Conservation (phyloP, 257 asterid species). For the Nicotiana attenuata region DNA sequence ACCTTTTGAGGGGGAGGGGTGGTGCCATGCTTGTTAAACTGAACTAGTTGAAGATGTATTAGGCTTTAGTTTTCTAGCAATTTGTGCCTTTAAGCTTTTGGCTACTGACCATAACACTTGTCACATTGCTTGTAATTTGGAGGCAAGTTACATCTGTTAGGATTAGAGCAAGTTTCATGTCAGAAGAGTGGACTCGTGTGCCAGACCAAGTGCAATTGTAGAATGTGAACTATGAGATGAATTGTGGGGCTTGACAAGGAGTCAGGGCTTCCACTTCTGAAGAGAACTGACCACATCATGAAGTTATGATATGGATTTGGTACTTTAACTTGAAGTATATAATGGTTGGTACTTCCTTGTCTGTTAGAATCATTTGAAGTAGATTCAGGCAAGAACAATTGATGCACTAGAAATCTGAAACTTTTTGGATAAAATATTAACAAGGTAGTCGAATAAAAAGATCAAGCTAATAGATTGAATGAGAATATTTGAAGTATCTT, state of each 20-base stretch:
- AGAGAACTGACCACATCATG: not conserved
- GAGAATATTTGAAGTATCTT: not conserved
- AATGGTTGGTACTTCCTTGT: not conserved
- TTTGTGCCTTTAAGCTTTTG: not conserved
- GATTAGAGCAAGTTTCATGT: not conserved
- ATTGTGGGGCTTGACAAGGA: not conserved
- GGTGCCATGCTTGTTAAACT: not conserved
- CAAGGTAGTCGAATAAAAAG: not conserved
- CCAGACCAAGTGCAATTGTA: constrained; percentile 1
- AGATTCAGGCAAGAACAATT: not conserved
- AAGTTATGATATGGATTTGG: not conserved
- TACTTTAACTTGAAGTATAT: not conserved
- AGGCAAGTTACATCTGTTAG: not conserved
- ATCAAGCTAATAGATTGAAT: not conserved
- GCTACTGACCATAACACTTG: not conserved
- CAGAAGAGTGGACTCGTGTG: not conserved
- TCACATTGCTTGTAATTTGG: not conserved
- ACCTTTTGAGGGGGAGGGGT: not conserved
- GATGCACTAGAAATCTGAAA: not conserved
- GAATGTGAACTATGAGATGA: not conserved
- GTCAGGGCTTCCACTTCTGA: not conserved
- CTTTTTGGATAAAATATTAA: not conserved
- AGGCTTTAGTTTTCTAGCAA: not conserved
- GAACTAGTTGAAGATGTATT: not conserved
- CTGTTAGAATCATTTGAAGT: not conserved